These are phyloP conservation scores for Moricandia arvensis DNA, from an alignment of 345 rosid genomes.

Conservation along the genomic window DNA sequence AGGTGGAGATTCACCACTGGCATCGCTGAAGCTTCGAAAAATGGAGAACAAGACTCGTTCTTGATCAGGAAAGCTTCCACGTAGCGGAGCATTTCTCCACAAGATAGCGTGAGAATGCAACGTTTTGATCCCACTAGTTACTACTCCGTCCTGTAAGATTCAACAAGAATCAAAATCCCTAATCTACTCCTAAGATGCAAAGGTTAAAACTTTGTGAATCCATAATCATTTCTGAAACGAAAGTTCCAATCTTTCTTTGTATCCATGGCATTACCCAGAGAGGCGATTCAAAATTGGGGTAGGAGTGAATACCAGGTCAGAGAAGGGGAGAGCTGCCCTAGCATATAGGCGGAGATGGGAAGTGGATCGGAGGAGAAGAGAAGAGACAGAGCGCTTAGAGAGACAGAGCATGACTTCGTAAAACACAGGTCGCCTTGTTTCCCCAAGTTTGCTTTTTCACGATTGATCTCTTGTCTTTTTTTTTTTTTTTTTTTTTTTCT, in stretches of 20 bases:
- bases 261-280: neutral
- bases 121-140: constrained; percentile 9
- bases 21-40: constrained; percentile 30
- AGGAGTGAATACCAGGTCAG: neutral
- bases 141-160: constrained; percentile 13
- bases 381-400: constrained; percentile 25
- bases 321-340: constrained; percentile 13
- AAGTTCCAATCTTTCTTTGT: neutral
- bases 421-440: neutral
- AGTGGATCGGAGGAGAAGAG: constrained; percentile 26
- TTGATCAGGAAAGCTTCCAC: constrained; percentile 2
- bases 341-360: constrained; percentile 17
- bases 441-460: neutral
- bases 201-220: neutral
- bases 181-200: no score
- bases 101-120: constrained; percentile 12
- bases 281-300: neutral
- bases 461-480: no score
- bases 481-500: no score
- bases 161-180: neutral
- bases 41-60: neutral
- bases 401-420: constrained; percentile 8
- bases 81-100: neutral
- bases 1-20: constrained; percentile 28
- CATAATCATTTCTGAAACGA: no score